phyloP scores from a whole-genome alignment of 805 yeast species.

The Clavispora vitiphila region DNA sequence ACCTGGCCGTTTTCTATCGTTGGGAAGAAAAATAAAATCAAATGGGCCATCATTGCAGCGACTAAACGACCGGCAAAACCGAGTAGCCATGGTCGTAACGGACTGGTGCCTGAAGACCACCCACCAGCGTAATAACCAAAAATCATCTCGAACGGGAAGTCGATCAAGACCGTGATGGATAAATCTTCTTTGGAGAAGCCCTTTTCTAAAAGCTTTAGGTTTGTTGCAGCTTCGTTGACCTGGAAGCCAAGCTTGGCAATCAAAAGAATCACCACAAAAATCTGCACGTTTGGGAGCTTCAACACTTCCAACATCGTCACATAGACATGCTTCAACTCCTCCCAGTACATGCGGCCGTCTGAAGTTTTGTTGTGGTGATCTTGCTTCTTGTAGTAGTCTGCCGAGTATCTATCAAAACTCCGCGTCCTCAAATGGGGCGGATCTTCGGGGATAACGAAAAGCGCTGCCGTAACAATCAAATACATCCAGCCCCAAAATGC shows the following conservation, averaged over 20 bases:
- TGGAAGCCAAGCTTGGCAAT: conserved; percentile 89
- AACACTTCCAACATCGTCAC: conserved; percentile 63
- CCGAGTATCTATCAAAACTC: conserved; percentile 25
- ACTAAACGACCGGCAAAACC: conserved; percentile 78
- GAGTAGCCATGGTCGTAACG: conserved; percentile 83
- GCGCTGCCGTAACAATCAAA: conserved; percentile 56
- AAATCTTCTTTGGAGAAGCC: conserved; percentile 92
- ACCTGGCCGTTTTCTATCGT: conserved; percentile 35
- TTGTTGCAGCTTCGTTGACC: conserved; percentile 94
- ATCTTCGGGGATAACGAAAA: conserved; percentile 67
- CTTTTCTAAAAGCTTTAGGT: conserved; percentile 80
- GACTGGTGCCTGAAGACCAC: conserved; percentile 78
- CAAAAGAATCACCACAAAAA: conserved; percentile 68
- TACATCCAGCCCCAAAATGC: conserved; percentile 72
- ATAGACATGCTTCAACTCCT: conserved; percentile 49
- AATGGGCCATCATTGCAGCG: conserved; percentile 73
- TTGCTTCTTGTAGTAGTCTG: conserved; percentile 25
- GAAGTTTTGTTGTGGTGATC: conserved; percentile 19
- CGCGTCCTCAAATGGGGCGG: conserved; percentile 44
- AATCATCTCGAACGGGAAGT: conserved; percentile 91
- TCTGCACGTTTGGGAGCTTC: conserved; percentile 63
- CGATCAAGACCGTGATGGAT: conserved; percentile 86
- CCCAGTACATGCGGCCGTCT: conserved; percentile 7
- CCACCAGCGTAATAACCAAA: conserved; percentile 95
- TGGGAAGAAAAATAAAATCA: conserved; percentile 72